Evolutionary conservation across 78 protist species (phyloP), one percentile per base, ranked within the genome.

Genomic region (Emiliania huxleyi): DNA sequence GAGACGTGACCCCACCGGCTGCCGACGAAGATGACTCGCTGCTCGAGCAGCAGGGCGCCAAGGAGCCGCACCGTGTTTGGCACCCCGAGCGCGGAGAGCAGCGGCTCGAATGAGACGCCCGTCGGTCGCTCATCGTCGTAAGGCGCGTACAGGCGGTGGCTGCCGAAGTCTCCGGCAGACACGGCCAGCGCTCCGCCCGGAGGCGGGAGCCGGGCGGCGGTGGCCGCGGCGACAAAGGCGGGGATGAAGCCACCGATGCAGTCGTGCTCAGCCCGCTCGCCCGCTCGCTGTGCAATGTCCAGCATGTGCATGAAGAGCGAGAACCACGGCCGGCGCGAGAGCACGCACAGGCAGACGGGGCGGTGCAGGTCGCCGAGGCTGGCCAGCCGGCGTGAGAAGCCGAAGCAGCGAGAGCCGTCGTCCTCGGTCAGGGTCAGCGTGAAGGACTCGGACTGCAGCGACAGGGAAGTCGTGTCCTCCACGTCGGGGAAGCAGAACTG

Each of bases 331-430:
- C 25, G n/a, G 44, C 12, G 2, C 2, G 79, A 5, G 4, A 89
- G 55, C 12, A 75, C 38, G 87, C 49, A 77, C 43, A 45, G 19
- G n/a, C 43, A 6, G 37, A 19, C 2, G 40, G 71, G 55, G 48
- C 25, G 8, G 40, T 37, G 8, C 8, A 4, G 29, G 19, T 0
- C 52, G 37, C 35, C 69, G 40, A 42, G 46, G 2, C 0, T 0
- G 35, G 49, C 29, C 38, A 81, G 79, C 11, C 93, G 88, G 21
- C 89, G 93, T 11, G 91, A 91, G 77, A 44, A 91, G 37, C 90
- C 93, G 33, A 84, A 91, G 29, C 46, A 38, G 52, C 84, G 52
- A 2, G 29, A 0, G n/a, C 93, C 93, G 37, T 91, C 88, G 40
- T 21, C 49, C 26, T 81, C 49, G 38, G 93, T 91, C 44, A 91